Conservation (phyloP, 176 grass and related monocot genomes). For the Urochloa ruziziensis region DNA sequence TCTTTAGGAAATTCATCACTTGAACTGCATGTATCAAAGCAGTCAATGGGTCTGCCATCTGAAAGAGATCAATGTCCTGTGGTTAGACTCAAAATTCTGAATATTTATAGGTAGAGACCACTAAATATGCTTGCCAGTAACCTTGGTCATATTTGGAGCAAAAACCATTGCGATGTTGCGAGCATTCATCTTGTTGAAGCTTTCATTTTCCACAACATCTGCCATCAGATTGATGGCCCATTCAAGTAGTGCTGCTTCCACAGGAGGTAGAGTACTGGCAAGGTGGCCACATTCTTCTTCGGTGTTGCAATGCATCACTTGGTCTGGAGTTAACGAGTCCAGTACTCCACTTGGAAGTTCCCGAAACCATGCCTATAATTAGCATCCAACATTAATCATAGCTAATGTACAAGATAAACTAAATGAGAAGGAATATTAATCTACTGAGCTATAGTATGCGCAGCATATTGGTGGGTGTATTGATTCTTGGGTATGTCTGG, state of each 20-base stretch:
- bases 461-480: not conserved
- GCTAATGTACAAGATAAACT: not conserved
- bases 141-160: slow-evolving; percentile 97
- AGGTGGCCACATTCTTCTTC: slow-evolving; percentile 82
- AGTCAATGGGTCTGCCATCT: slow-evolving; percentile 94
- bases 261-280: slow-evolving; percentile 51
- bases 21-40: slow-evolving; percentile 94
- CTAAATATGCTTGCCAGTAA: slow-evolving; percentile 27
- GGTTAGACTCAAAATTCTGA: not conserved
- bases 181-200: slow-evolving; percentile 91
- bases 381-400: not conserved
- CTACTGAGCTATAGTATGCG: not conserved
- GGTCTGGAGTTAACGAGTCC: slow-evolving; percentile 69
- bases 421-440: not conserved
- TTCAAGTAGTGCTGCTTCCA: slow-evolving; percentile 78
- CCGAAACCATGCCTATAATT: slow-evolving; percentile 80
- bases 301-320: slow-evolving; percentile 90
- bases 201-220: slow-evolving; percentile 77
- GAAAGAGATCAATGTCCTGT: slow-evolving; percentile 29
- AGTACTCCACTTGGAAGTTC: slow-evolving; percentile 85
- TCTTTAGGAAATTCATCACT: slow-evolving; percentile 97
- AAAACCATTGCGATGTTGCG: slow-evolving; percentile 96
- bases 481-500: not conserved
- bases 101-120: not conserved
- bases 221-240: slow-evolving; percentile 95